Evolutionary conservation across 192 early-diverging fungal genomes (phyloP), one percentile per base, ranked within the genome.

Genomic region (Podila epicladia): DNA sequence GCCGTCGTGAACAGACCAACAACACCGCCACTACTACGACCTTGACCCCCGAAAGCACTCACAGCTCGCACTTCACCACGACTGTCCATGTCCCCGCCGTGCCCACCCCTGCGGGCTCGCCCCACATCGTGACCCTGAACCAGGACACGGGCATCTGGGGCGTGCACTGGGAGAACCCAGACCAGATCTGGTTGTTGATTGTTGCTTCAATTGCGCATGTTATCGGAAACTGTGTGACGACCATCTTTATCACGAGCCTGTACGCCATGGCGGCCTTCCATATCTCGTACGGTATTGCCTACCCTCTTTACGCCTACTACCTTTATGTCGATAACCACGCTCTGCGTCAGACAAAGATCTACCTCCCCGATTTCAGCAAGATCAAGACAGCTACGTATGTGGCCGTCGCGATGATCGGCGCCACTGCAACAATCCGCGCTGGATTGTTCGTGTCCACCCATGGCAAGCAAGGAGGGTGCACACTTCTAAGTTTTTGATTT

Each of bases 221-320:
- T 29, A 59, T 83, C 37, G 85, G 85, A 50, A 83, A 85, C 73
- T 80, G 82, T 65, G 72, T 78, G 8, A 85, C 78, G 31, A 74
- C 82, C 22, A 71, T 85, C 69, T 85, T 63, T 58, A 41, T 73
- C 24, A 68, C 48, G 24, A 84, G 37, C 64, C 32, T 29, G 22
- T 59, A 61, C 19, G 83, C 83, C 28, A 72, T 75, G 74, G 77
- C 74, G 19, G 67, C 59, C 4, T 84, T 84, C 69, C 77, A 82
- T 11, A 50, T 76, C 28, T 75, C 70, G 33, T 84, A 84, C 50
- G 65, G 71, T 58, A 1, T 76, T 24, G 32, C 77, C 4, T 84
- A 33, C 58, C 69, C 77, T 3, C 37, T 84, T n/a, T 82, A 76
- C 45, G 76, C 77, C 13, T 84, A 75, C 48, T 84, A 84, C 53